phyloP scores from a whole-genome alignment of 2,329 filamentous ascomycete genomes.

The Dactylonectria estremocensis region DNA sequence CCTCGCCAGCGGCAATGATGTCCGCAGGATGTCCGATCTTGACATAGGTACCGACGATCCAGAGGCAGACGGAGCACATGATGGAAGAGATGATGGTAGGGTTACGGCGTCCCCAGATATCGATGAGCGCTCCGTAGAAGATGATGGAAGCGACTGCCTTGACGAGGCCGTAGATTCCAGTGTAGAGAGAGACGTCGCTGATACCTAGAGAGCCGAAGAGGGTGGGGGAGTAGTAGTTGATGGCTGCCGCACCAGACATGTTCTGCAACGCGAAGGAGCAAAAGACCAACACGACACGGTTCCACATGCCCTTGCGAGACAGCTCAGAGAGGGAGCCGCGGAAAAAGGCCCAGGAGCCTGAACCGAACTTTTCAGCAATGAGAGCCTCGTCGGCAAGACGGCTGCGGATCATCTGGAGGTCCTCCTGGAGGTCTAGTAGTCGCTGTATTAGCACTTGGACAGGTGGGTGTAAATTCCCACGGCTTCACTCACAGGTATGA shows the following conservation, averaged over 20 bases:
- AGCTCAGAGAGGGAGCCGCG: conserved; percentile 54
- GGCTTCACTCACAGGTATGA: conserved; percentile 49
- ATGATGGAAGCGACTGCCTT: conserved; percentile 60
- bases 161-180: conserved; percentile 66
- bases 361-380: conserved; percentile 52
- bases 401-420: conserved; percentile 62
- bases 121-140: conserved; percentile 59
- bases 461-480: neutral
- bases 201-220: conserved; percentile 63
- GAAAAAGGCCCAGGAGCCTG: conserved; percentile 53
- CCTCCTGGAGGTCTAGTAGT: conserved; percentile 59
- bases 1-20: conserved; percentile 59
- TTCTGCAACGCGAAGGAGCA: conserved; percentile 58
- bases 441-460: conserved; percentile 17
- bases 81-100: conserved; percentile 64
- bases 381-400: conserved; percentile 54
- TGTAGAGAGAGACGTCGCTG: conserved; percentile 61
- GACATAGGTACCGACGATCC: conserved; percentile 68
- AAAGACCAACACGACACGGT: conserved; percentile 56
- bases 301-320: conserved; percentile 58
- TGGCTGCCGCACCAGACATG: conserved; percentile 59
- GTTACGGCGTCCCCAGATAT: conserved; percentile 57
- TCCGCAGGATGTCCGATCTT: conserved; percentile 65
- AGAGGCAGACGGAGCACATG: conserved; percentile 64
- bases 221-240: conserved; percentile 61